Evolutionary conservation across 768 basidiomycete genomes (phyloP).

Genomic region (Vararia minispora): DNA sequence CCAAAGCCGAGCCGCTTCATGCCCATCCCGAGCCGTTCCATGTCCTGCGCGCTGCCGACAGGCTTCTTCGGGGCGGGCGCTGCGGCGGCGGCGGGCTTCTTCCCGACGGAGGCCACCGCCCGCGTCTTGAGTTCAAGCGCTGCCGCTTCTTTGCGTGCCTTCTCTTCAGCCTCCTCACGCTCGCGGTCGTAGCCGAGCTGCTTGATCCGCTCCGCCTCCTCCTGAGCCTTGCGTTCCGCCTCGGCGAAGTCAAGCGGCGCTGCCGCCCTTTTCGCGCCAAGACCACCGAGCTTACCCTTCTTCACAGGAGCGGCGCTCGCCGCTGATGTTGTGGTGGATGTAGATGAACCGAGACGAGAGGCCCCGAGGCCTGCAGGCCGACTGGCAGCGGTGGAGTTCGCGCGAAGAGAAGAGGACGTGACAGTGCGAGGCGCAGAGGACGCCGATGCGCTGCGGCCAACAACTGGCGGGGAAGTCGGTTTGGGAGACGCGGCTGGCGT

Average conservation of each 20-base stretch:
- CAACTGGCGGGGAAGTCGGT: conserved; percentile 5
- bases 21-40: conserved; percentile 52
- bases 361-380: conserved; percentile 29
- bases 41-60: conserved; percentile 34
- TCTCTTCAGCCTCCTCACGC: conserved; percentile 76
- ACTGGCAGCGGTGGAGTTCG: conserved; percentile 25
- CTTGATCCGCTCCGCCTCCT: conserved; percentile 88
- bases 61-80: conserved; percentile 20
- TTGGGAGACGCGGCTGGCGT: conserved; percentile 14
- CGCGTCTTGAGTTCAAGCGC: conserved; percentile 26
- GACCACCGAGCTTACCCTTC: conserved; percentile 61
- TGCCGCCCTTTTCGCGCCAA: conserved; percentile 83
- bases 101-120: conserved; percentile 23
- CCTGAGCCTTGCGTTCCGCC: conserved; percentile 80
- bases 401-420: conserved; percentile 51
- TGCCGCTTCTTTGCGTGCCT: conserved; percentile 51
- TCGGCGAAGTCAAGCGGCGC: conserved; percentile 85
- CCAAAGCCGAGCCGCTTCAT: conserved; percentile 81
- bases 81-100: conserved; percentile 18
- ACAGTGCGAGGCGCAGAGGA: conserved; percentile 46
- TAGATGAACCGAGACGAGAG: conserved; percentile 31
- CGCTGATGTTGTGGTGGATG: conserved; percentile 18
- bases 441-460: conserved; percentile 10
- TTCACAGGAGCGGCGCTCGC: conserved; percentile 27
- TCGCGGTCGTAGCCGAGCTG: conserved; percentile 86